Base-by-base conservation (phyloP, 106 monocot species). In the Dendrobium chrysotoxum region DNA sequence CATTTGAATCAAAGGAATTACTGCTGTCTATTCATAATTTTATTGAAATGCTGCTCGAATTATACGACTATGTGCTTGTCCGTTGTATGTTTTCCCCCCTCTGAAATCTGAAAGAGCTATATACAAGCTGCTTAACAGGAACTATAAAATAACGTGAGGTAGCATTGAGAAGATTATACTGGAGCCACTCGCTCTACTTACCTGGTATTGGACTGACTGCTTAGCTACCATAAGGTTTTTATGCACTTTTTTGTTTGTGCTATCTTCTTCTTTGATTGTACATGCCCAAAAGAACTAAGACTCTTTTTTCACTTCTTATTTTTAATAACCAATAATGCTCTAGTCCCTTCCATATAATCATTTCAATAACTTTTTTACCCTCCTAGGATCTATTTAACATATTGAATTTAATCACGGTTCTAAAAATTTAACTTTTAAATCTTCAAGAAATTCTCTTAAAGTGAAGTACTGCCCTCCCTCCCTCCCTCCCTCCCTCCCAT, bases 141-240 rank as follows among this genome's bases (percentile, higher is more conserved):
- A 35, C 38, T 16, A 18, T 71, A 16, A 71, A 71, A 31, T 38
- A 4, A 15, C 17, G 11, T 12, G 71, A 4, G 38, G 5, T 71
- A 38, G 13, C 71, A 71, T 71, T 71, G 71, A 71, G 16, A 71
- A 71, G 71, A 38, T 71, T 71, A 71, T 31, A 5, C 71, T 13
- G 23, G 20, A 23, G 5, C 3, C 50, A 20, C 17, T 57, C 57
- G n/a, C 57, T 21, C 5, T 57, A n/a, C 23, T 61, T 61, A 21
- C 61, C 61, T 61, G 61, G 21, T 23, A n/a, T 61, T 61, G 61
- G 64, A 65, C 26, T 65, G 64, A 25, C 64, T 26, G n/a, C 64
- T 65, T 65, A 65, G 25, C 25, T 65, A 65, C 26, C 26, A 50
- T 65, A 26, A 65, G 6, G 64, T 65, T 35, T 25, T 26, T 13